Conservation (phyloP, 2,329 filamentous ascomycete genomes). For the Capronia americana region DNA sequence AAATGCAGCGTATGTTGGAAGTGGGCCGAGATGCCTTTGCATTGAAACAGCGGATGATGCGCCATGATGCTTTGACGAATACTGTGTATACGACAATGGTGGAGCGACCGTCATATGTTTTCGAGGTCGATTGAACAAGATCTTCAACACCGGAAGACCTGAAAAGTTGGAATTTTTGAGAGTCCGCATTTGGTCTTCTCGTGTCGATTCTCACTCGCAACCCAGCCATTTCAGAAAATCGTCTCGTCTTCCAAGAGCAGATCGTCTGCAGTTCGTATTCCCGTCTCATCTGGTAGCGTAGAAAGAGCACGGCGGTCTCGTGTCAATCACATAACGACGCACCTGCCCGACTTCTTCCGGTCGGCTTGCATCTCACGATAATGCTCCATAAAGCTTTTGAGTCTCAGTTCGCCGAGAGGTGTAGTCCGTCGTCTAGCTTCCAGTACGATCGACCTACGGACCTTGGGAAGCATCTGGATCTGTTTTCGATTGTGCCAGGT, state of each 20-base stretch:
- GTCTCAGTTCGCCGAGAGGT: conserved; percentile 13
- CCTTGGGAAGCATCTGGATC: conserved; percentile 10
- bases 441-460: conserved; percentile 4
- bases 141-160: too few relatives aligned
- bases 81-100: too few relatives aligned
- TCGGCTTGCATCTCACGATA: conserved; percentile 19
- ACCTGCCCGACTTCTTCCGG: conserved; percentile 8
- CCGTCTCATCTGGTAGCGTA: background rate
- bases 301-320: conserved; percentile 18
- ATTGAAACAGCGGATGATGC: conserved; percentile 4
- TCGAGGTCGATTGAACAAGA: too few relatives aligned
- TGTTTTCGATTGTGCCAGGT: conserved; percentile 22
- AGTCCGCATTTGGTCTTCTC: background rate
- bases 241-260: background rate
- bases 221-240: background rate
- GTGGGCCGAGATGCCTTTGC: too few relatives aligned
- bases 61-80: conserved; percentile 30
- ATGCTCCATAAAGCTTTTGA: conserved; percentile 21
- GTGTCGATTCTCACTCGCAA: background rate
- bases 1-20: too few relatives aligned
- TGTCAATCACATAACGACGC: conserved; percentile 21
- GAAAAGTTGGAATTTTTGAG: too few relatives aligned
- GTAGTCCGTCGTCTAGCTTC: conserved; percentile 14
- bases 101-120: too few relatives aligned
- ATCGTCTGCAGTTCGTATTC: background rate